A percentile compares a stretch with the other conserved stretches of the same genome.
Evolutionary conservation across 495 filamentous ascomycete genomes (phyloP).

Genomic region (Cercophora sp.): DNA sequence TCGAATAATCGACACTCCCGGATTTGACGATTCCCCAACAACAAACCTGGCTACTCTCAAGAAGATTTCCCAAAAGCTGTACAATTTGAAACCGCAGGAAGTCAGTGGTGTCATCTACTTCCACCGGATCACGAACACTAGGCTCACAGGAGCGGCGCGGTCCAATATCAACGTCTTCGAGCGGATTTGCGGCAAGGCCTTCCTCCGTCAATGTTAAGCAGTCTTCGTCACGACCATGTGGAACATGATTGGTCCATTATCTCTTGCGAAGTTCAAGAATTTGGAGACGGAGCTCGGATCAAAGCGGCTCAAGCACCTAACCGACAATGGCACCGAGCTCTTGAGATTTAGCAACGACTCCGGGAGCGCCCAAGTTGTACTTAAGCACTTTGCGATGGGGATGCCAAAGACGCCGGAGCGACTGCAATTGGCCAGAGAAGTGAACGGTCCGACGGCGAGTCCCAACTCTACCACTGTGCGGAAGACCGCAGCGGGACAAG

Average conservation of each 20-base stretch:
- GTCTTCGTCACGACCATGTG: conserved; percentile 1
- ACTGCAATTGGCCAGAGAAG: not conserved
- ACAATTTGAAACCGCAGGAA: not conserved
- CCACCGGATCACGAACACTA: not conserved
- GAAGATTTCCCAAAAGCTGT: not conserved
- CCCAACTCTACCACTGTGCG: not conserved
- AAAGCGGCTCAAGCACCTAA: not conserved
- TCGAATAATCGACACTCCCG: conserved; percentile 1
- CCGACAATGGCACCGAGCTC: not conserved
- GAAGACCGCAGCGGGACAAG: not conserved
- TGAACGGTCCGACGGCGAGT: not conserved
- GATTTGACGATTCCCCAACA: not conserved
- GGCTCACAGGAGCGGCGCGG: not conserved
- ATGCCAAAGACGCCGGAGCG: not conserved
- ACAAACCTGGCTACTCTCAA: not conserved
- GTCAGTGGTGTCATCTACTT: conserved; percentile 4
- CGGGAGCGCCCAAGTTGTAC: not conserved
- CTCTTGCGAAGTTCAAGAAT: not conserved
- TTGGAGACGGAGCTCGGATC: not conserved
- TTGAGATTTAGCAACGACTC: not conserved
- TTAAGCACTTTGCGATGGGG: not conserved
- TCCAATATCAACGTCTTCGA: not conserved
- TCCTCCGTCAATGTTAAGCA: not conserved
- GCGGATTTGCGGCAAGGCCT: not conserved
- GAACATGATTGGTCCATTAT: not conserved